Percentiles rank a stretch among this genome's conserved stretches.
Conservation (phyloP, 1,284 basidiomycete species). For the Cryptococcus amylolentus region DNA sequence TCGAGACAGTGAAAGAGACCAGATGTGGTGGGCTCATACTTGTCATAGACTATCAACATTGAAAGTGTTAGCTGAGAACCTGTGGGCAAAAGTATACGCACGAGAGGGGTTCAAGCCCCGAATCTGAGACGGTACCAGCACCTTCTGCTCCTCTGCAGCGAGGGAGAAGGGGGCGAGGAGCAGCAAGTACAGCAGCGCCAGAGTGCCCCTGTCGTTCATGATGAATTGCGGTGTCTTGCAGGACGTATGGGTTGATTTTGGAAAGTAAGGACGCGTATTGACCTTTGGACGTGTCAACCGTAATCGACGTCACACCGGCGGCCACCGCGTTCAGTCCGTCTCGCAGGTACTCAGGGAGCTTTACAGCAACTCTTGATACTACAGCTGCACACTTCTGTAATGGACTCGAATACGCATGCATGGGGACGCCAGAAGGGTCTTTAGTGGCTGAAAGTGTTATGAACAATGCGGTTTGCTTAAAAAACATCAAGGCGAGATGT, state of each 20-base stretch:
- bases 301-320: too few relatives aligned
- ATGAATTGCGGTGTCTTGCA: neutral
- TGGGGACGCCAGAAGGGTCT: too few relatives aligned
- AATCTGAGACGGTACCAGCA: conserved; percentile 13
- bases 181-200: conserved; percentile 1
- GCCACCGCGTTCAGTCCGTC: too few relatives aligned
- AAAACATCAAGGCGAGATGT: neutral
- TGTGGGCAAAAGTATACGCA: conserved; percentile 6
- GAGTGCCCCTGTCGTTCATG: conserved; percentile 1
- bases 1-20: conserved; percentile 43
- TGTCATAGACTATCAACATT: conserved; percentile 17
- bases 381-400: too few relatives aligned
- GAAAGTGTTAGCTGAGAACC: neutral
- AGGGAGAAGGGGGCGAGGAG: neutral
- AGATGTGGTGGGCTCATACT: conserved; percentile 16
- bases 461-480: neutral
- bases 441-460: too few relatives aligned
- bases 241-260: neutral
- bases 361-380: too few relatives aligned
- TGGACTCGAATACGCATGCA: too few relatives aligned
- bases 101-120: conserved; percentile 30
- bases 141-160: conserved; percentile 8
- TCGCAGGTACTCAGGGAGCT: too few relatives aligned
- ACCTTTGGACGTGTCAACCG: neutral
- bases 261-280: neutral